Evolutionary conservation across 148 eudicot genomes (phyloP).

Genomic region (Selenicereus undatus): DNA sequence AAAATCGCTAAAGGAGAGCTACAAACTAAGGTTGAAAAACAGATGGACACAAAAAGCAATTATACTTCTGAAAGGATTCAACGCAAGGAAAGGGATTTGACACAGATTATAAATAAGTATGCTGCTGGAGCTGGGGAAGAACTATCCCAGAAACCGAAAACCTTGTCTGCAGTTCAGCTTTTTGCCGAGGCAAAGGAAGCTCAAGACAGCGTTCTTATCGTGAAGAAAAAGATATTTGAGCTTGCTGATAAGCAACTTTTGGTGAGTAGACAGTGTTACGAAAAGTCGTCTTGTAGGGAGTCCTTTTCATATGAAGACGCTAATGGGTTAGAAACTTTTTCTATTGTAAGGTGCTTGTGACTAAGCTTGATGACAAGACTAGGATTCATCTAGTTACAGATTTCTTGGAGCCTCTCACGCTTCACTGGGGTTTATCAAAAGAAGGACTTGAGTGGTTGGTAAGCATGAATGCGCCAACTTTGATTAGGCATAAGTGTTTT

Average conservation of each 20-base stretch:
- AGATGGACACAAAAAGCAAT: slow-evolving; percentile 38
- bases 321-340: slow-evolving; percentile 8
- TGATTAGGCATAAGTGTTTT: not conserved
- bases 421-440: slow-evolving; percentile 93
- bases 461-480: slow-evolving; percentile 22
- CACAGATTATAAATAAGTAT: slow-evolving; percentile 53
- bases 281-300: not conserved
- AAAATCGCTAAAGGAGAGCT: no score
- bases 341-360: slow-evolving; percentile 60
- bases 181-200: slow-evolving; percentile 53
- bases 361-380: slow-evolving; percentile 56
- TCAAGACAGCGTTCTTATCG: slow-evolving; percentile 31
- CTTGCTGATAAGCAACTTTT: slow-evolving; percentile 76
- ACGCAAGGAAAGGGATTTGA: slow-evolving; percentile 75
- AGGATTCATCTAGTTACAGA: slow-evolving; percentile 65
- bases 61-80: slow-evolving; percentile 52
- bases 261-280: slow-evolving; percentile 43
- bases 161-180: slow-evolving; percentile 53
- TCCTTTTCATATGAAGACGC: not conserved
- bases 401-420: slow-evolving; percentile 57
- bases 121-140: slow-evolving; percentile 28
- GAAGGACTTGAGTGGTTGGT: slow-evolving; percentile 81
- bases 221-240: slow-evolving; percentile 54
- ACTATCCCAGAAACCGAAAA: slow-evolving; percentile 36
- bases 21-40: slow-evolving; percentile 30